Conservation (phyloP, 345 rosid species). For the Laguncularia racemosa region DNA sequence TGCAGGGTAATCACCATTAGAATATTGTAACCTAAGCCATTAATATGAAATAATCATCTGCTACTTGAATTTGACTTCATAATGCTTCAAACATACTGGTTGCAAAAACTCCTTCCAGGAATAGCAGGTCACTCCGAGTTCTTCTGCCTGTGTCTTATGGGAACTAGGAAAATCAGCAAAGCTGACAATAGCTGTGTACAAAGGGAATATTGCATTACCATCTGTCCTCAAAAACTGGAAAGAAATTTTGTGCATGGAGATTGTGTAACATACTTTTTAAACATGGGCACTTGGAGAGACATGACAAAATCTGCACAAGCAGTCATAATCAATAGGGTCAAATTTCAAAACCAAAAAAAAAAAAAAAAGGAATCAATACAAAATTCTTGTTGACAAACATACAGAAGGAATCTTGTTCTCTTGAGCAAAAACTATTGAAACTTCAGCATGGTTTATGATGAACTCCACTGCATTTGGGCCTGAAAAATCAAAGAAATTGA, state of each 20-base stretch:
- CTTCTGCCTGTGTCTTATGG: constrained; percentile 74
- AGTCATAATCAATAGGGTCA: background rate
- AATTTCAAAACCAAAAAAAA: background rate
- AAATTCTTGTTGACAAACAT: constrained; percentile 12
- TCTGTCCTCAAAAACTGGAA: no score
- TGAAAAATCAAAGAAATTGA: constrained; percentile 12
- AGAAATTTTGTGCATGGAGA: no score
- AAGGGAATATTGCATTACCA: background rate
- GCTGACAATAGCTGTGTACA: constrained; percentile 61
- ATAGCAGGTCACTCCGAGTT: constrained; percentile 59
- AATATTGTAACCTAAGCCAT: background rate
- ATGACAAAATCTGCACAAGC: constrained; percentile 58
- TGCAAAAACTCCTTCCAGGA: constrained; percentile 72
- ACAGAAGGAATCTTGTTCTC: constrained; percentile 75
- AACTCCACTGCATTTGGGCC: constrained; percentile 92
- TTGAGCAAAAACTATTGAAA: constrained; percentile 71
- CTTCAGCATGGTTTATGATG: constrained; percentile 87
- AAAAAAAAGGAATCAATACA: background rate
- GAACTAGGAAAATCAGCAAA: constrained; percentile 43
- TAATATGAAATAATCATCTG: background rate
- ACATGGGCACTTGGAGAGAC: constrained; percentile 52
- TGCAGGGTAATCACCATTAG: background rate
- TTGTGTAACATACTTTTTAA: constrained; percentile 51
- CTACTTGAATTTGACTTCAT: background rate
- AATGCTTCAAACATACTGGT: constrained; percentile 29